Evolutionary conservation across 129 eudicot genomes (phyloP).

Genomic region (Arctium minus): DNA sequence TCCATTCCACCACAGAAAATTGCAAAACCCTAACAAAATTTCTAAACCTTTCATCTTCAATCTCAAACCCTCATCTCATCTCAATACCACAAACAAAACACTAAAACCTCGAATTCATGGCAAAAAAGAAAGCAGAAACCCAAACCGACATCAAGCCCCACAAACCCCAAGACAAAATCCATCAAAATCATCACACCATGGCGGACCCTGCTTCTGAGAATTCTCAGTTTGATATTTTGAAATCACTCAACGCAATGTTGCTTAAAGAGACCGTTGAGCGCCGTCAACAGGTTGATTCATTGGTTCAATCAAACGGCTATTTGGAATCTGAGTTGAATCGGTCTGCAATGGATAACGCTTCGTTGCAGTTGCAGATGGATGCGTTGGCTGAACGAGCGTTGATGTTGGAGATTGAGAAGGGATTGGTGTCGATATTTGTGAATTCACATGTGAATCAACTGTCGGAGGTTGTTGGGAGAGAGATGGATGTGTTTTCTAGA

Average conservation of each 20-base stretch:
- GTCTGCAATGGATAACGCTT: constrained; percentile 40
- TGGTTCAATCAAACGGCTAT: constrained; percentile 27
- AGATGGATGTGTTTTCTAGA: neutral
- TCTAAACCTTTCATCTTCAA: constrained; percentile 25
- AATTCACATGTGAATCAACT: constrained; percentile 17
- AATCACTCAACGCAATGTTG: constrained; percentile 56
- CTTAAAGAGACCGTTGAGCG: constrained; percentile 58
- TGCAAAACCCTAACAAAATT: neutral
- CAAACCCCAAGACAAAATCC: neutral
- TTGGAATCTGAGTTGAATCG: constrained; percentile 52
- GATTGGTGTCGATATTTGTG: constrained; percentile 32
- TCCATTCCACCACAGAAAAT: constrained; percentile 4
- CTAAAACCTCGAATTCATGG: neutral
- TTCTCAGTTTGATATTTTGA: constrained; percentile 42
- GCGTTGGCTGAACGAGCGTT: constrained; percentile 30
- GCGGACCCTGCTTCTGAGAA: constrained; percentile 5
- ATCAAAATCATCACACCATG: neutral
- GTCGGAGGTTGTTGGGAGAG: constrained; percentile 6
- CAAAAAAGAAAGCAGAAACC: constrained; percentile 12
- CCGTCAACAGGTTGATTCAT: constrained; percentile 65
- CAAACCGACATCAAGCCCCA: neutral
- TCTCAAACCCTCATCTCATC: constrained; percentile 8
- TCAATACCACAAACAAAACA: neutral
- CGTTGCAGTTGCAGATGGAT: constrained; percentile 36
- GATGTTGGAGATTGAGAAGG: constrained; percentile 43